Percentiles rank a stretch among this genome's conserved stretches.
Conservation (phyloP, 1,284 basidiomycete species). For the Hortiboletus rubellus region DNA sequence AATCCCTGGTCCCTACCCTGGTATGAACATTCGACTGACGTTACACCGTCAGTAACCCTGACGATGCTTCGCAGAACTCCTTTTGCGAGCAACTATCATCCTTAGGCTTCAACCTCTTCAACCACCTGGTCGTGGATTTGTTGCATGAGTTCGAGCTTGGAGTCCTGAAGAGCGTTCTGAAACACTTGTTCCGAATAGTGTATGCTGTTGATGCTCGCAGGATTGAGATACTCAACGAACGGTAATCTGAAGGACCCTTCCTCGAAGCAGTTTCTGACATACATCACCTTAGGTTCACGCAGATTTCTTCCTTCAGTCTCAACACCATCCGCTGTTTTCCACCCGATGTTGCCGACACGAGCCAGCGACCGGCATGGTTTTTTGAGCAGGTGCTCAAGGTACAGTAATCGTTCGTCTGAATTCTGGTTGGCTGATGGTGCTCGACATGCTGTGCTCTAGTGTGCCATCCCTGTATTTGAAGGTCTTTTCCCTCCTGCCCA, state of each 20-base stretch:
- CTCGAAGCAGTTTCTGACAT: background rate
- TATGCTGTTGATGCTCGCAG: background rate
- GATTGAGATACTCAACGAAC: background rate
- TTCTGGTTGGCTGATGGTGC: background rate
- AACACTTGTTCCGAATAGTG: background rate
- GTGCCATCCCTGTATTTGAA: constrained; percentile 1
- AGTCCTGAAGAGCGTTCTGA: background rate
- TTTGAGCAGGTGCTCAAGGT: background rate
- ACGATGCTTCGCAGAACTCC: background rate
- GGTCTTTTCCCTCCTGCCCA: constrained; percentile 1
- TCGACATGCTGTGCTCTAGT: background rate
- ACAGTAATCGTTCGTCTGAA: background rate
- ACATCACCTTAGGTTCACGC: background rate
- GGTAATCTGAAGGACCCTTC: background rate
- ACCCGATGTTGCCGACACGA: too few species aligned
- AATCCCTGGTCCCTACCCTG: background rate
- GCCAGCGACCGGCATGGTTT: background rate
- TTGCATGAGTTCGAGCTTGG: constrained; percentile 4
- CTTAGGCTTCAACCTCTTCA: background rate
- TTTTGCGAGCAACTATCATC: background rate
- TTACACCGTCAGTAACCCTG: background rate
- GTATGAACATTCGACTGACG: background rate
- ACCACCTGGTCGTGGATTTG: background rate
- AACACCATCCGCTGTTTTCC: background rate
- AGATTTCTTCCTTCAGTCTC: background rate